Evolutionary conservation across 1,284 basidiomycete species (phyloP).

Genomic region (Laetiporus sulphureus): DNA sequence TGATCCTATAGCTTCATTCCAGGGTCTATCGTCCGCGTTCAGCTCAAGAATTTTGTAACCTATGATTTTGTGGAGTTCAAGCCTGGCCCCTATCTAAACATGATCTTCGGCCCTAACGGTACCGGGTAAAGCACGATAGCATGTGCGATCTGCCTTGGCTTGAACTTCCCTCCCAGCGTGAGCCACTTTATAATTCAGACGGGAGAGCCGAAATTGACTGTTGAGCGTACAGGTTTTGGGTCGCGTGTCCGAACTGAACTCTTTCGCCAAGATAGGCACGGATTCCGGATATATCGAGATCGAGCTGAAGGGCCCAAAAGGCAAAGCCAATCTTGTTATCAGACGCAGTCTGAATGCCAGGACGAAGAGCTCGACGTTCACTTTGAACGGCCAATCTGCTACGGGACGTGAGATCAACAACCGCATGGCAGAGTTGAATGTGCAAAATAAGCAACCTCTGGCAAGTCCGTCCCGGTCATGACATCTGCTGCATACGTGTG

Average conservation of each 20-base stretch:
- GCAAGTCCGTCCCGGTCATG: conserved; percentile 38
- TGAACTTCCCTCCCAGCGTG: conserved; percentile 83
- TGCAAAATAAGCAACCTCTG: conserved; percentile 92
- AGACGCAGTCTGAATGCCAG: conserved; percentile 56
- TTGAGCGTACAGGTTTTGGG: conserved; percentile 89
- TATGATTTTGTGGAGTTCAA: conserved; percentile 91
- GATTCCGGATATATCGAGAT: conserved; percentile 82
- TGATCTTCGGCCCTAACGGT: conserved; percentile 97
- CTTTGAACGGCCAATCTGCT: conserved; percentile 54
- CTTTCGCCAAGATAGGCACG: conserved; percentile 82
- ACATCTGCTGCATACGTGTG: too few relatives aligned
- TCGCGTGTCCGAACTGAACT: conserved; percentile 72
- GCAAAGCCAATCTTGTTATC: conserved; percentile 72
- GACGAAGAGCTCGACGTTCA: conserved; percentile 53
- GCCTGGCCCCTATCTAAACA: conserved; percentile 92
- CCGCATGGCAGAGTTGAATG: conserved; percentile 72
- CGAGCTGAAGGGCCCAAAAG: conserved; percentile 80
- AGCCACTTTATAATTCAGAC: too few relatives aligned
- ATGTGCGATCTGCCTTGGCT: conserved; percentile 91
- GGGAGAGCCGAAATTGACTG: too few relatives aligned
- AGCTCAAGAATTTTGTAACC: conserved; percentile 89
- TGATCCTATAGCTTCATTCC: conserved; percentile 83
- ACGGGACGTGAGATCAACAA: conserved; percentile 63
- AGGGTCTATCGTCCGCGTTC: conserved; percentile 89
- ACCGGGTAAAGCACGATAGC: conserved; percentile 95